Conservation (phyloP, 805 yeast genomes). For the Clavispora carvajalis region DNA sequence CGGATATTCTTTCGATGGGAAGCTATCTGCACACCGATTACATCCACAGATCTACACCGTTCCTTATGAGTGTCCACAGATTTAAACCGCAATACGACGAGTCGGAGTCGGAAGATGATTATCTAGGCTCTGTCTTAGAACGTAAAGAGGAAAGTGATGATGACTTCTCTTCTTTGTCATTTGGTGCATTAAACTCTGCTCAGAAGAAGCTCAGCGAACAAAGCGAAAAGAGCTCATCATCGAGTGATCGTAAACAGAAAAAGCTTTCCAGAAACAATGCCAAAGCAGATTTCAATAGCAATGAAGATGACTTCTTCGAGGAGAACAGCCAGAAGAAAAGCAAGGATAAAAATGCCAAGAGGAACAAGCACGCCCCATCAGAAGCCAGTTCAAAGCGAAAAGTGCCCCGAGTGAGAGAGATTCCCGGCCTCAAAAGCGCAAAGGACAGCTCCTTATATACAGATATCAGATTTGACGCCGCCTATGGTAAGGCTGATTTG, state of each 20-base stretch:
- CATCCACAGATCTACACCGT: not conserved
- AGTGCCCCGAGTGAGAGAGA: slow-evolving; percentile 64
- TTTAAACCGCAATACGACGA: slow-evolving; percentile 11
- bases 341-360: slow-evolving; percentile 19
- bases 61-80: slow-evolving; percentile 1
- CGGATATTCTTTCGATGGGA: not conserved
- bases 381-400: slow-evolving; percentile 71
- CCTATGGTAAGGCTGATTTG: slow-evolving; percentile 78
- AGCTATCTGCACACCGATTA: not conserved
- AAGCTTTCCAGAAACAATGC: slow-evolving; percentile 7
- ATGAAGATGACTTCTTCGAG: slow-evolving; percentile 14
- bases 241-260: slow-evolving; percentile 7
- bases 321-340: slow-evolving; percentile 20
- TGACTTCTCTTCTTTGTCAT: slow-evolving; percentile 51
- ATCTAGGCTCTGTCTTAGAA: slow-evolving; percentile 13
- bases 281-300: slow-evolving; percentile 16
- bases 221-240: slow-evolving; percentile 3
- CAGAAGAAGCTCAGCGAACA: slow-evolving; percentile 41
- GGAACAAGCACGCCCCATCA: slow-evolving; percentile 79
- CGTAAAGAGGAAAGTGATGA: slow-evolving; percentile 33
- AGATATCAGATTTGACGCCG: slow-evolving; percentile 89
- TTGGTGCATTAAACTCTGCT: slow-evolving; percentile 60
- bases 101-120: slow-evolving; percentile 15
- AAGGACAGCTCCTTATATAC: slow-evolving; percentile 45
- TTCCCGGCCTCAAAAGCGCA: slow-evolving; percentile 55